Evolutionary conservation across 2,329 filamentous ascomycete genomes (phyloP).

Genomic region (Trichothecium sympodiale): DNA sequence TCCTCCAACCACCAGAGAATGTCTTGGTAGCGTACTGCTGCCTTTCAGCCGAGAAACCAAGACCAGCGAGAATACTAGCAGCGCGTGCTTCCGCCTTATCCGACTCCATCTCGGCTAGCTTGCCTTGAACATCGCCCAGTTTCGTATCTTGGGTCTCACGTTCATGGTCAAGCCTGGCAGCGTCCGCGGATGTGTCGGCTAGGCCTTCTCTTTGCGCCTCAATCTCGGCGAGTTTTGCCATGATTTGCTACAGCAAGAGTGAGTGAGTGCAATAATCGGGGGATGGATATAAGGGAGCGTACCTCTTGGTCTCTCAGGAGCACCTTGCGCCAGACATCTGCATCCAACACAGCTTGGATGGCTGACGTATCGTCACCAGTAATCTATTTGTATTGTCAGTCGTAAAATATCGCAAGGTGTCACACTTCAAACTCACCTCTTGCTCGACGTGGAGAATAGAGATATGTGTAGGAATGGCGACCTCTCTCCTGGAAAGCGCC

Average conservation of each 20-base stretch:
- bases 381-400: constrained; percentile 44
- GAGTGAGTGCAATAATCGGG: background rate
- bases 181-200: constrained; percentile 88
- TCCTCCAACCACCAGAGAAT: constrained; percentile 99
- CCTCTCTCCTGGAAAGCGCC: constrained; percentile 83
- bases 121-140: constrained; percentile 79
- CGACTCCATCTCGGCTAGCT: constrained; percentile 96
- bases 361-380: constrained; percentile 91
- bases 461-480: constrained; percentile 91
- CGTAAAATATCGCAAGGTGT: background rate
- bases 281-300: constrained; percentile 20
- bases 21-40: constrained; percentile 93
- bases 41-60: constrained; percentile 88
- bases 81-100: constrained; percentile 95
- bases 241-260: constrained; percentile 51
- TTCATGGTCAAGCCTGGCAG: constrained; percentile 72
- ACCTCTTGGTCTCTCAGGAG: constrained; percentile 79
- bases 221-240: constrained; percentile 60
- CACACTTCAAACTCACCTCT: constrained; percentile 52
- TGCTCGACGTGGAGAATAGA: constrained; percentile 98
- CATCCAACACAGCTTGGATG: constrained; percentile 88
- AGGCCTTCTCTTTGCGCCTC: constrained; percentile 67
- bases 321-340: constrained; percentile 97
- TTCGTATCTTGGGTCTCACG: constrained; percentile 85
- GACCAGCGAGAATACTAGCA: constrained; percentile 89